Evolutionary conservation across 1,139 yeast species (phyloP).

Genomic region (Kurtzmaniella natalensis): DNA sequence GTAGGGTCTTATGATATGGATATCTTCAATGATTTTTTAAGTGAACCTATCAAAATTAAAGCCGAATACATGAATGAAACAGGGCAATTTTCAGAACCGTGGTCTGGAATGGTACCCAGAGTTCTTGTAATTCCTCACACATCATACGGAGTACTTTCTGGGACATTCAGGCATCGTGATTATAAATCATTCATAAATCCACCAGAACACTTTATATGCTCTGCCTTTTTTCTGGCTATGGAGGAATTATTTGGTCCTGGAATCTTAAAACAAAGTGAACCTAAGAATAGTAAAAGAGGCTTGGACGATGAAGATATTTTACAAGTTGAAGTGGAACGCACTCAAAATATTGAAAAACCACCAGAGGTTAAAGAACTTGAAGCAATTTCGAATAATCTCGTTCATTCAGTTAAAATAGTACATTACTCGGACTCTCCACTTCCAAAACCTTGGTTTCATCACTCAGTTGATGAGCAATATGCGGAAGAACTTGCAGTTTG

Average conservation of each 20-base stretch:
- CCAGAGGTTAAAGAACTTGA: conserved; percentile 1
- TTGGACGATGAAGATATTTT: no score
- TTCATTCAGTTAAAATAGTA: neutral
- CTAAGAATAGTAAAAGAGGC: neutral
- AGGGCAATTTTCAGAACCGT: no score
- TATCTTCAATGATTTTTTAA: conserved; percentile 2
- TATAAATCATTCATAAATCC: conserved; percentile 3
- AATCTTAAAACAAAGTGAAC: neutral
- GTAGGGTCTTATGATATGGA: conserved; percentile 6
- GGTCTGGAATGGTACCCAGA: no score
- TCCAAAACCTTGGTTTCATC: conserved; percentile 6
- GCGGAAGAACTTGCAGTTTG: conserved; percentile 1
- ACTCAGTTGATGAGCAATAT: neutral
- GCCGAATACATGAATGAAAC: no score
- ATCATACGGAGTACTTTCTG: conserved; percentile 4
- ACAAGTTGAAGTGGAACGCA: conserved; percentile 1
- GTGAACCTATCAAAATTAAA: no score
- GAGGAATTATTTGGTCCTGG: conserved; percentile 2
- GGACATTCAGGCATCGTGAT: conserved; percentile 1
- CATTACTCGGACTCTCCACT: conserved; percentile 7
- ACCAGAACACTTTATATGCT: conserved; percentile 4
- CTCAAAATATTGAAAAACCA: neutral
- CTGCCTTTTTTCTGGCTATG: conserved; percentile 2
- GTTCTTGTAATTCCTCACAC: conserved; percentile 5
- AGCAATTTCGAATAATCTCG: neutral